Base-by-base conservation (phyloP, 164 flowering plant genomes). In the Chimonanthus salicifolius region DNA sequence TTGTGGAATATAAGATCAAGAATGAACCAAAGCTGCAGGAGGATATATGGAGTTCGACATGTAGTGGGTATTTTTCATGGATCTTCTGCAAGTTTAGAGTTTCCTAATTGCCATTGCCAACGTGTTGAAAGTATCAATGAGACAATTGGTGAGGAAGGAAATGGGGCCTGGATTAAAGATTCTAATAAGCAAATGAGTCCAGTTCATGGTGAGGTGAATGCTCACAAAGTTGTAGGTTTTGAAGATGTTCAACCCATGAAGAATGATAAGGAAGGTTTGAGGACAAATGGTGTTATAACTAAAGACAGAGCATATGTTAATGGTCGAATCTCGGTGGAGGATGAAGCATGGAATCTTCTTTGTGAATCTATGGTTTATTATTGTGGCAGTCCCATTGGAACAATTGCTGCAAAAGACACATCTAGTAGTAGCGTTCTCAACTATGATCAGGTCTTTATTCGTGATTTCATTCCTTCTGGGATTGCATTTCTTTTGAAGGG, bases 371-470 rank as follows among this genome's bases (percentile, higher is more conserved):
- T 89, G 64, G 93, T 89, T 75, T 72, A 83, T 74, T 89, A 89
- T 72, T 91, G 96, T 75, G 87, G 87, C 49, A 83, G 80, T 81
- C 92, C 96, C 5, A 74, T 89, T 69, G 96, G 96, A 71, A 91
- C 96, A 3, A 87, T 91, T 79, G 96, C 96, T 74, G 96, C 96
- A 18, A 85, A 84, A 76, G 93, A 89, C 62, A 85, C 88, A 15
- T 84, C 79, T 54, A 70, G 67, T 73, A 18, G 85, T 46, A 82
- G 72, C 73, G 74, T 81, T 51, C 78, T 87, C 71, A 91, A 91
- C 77, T 91, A 89, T 76, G 96, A 91, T 80, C 96, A 91, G 75
- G 88, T 91, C 74, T 91, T 91, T 65, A 89, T 91, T 67, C 90
- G 93, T 18, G 96, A 91, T 64, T 91, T 91, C 78, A 84, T 91